phyloP scores from a whole-genome alignment of 441 rosid genomes.

The Gossypium davidsonii region DNA sequence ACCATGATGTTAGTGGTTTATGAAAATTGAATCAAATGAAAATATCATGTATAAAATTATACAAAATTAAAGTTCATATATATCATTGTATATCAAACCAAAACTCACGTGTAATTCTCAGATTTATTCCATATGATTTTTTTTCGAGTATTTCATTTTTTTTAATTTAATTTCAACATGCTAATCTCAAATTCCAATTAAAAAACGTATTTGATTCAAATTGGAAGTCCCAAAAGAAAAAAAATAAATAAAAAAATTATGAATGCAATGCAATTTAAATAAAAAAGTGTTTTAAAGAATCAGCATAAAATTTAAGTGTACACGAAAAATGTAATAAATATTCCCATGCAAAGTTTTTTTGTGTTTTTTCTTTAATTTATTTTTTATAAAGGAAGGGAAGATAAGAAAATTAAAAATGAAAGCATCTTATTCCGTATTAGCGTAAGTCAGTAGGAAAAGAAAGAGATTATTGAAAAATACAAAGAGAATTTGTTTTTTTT shows the following conservation, averaged over 20 bases:
- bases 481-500: too few species aligned
- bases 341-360: not conserved
- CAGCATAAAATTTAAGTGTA: not conserved
- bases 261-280: not conserved
- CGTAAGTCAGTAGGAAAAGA: not conserved
- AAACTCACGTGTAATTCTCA: too few species aligned
- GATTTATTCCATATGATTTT: too few species aligned
- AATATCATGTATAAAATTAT: too few species aligned
- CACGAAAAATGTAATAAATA: not conserved
- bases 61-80: too few species aligned
- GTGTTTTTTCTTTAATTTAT: not conserved
- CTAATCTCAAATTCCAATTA: not conserved
- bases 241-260: not conserved
- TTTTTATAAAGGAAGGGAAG: not conserved
- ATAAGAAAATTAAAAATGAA: not conserved
- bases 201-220: not conserved
- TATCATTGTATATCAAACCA: too few species aligned
- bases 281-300: not conserved
- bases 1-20: too few species aligned
- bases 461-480: not conserved
- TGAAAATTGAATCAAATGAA: too few species aligned
- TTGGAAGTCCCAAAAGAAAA: not conserved
- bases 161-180: too few species aligned
- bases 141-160: too few species aligned
- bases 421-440: not conserved